phyloP scores from a whole-genome alignment of 495 filamentous ascomycete species.

The Podospora sp. region DNA sequence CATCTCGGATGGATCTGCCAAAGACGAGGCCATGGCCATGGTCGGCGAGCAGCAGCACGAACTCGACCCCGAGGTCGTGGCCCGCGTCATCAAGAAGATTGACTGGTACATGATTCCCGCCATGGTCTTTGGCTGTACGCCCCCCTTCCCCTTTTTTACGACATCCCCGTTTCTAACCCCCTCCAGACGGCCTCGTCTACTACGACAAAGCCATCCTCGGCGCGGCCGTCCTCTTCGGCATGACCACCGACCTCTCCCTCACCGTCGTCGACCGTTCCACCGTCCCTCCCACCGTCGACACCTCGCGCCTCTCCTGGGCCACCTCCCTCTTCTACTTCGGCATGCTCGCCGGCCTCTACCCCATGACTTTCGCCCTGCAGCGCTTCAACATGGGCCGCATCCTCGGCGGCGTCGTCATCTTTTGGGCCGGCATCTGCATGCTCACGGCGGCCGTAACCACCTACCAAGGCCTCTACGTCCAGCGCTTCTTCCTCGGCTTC shows the following conservation, averaged over 20 bases:
- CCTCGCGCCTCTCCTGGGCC: conserved; percentile 70
- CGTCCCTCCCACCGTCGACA: conserved; percentile 58
- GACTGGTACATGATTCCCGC: conserved; percentile 70
- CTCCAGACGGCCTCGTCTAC: conserved; percentile 67
- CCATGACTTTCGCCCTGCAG: conserved; percentile 70
- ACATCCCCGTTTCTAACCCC: background rate
- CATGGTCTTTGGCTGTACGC: conserved; percentile 63
- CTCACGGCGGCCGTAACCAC: conserved; percentile 66
- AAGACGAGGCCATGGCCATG: conserved; percentile 44
- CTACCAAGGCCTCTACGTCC: conserved; percentile 63
- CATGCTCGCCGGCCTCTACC: conserved; percentile 72
- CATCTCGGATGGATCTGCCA: conserved; percentile 5
- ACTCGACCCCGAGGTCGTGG: conserved; percentile 55
- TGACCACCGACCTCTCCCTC: conserved; percentile 68
- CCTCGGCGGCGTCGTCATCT: conserved; percentile 62
- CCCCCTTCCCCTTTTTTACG: conserved; percentile 13
- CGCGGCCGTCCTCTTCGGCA: conserved; percentile 71
- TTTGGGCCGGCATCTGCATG: conserved; percentile 70
- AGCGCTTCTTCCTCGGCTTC: conserved; percentile 72
- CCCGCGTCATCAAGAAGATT: conserved; percentile 68
- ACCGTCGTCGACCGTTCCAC: conserved; percentile 50
- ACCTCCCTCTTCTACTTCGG: conserved; percentile 81
- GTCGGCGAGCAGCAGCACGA: conserved; percentile 40
- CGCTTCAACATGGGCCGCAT: conserved; percentile 64
- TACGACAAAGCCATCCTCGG: conserved; percentile 80